Conservation (phyloP, 73 alveolate genomes). For the Tetrahymena thermophila region DNA sequence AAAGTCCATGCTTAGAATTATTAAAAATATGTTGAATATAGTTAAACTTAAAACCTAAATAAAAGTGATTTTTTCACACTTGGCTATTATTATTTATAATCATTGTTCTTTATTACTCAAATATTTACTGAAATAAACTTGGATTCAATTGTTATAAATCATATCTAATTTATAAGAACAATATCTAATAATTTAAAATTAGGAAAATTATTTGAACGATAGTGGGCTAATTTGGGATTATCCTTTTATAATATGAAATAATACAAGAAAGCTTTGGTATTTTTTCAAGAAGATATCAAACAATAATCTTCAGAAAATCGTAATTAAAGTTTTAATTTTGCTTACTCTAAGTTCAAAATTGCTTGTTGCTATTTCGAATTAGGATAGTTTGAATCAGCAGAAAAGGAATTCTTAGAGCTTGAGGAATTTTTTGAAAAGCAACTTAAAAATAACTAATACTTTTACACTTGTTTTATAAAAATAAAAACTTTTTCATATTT, state of each 20-base stretch:
- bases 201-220: not conserved
- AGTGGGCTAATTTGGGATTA: not conserved
- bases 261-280: not conserved
- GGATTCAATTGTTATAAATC: not conserved
- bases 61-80: not conserved
- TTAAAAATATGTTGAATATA: too few species aligned
- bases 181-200: not conserved
- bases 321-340: not conserved
- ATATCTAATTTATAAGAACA: not conserved
- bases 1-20: not conserved
- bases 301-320: not conserved
- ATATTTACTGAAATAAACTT: too few species aligned
- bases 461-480: too few species aligned
- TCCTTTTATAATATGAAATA: not conserved
- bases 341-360: not conserved
- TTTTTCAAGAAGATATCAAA: not conserved
- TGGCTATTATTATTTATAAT: not conserved
- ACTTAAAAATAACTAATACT: too few species aligned
- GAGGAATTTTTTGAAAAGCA: not conserved
- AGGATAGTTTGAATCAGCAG: not conserved
- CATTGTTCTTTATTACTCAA: not conserved
- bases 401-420: not conserved
- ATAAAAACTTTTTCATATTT: not conserved
- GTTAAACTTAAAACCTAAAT: not conserved
- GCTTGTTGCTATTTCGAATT: not conserved